phyloP scores from a whole-genome alignment of 129 eudicot genomes.

The Flaveria trinervia region DNA sequence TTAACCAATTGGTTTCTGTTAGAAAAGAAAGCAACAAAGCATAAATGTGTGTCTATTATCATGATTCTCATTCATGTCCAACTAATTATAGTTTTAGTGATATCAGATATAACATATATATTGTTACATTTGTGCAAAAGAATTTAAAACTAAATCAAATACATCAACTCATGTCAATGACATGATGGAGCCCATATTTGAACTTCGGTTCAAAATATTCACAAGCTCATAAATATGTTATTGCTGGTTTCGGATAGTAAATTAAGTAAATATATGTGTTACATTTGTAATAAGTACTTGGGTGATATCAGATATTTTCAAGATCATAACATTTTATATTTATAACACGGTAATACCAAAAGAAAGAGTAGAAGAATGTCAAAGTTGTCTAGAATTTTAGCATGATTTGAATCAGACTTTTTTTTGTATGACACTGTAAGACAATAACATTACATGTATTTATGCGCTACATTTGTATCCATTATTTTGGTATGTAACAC shows the following conservation, averaged over 20 bases:
- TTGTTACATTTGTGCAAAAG: not conserved
- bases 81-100: not conserved
- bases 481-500: too few species aligned
- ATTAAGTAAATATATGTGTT: not conserved
- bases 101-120: not conserved
- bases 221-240: not conserved
- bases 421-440: too few species aligned
- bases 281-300: not conserved
- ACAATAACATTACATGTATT: too few species aligned
- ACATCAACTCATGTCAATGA: not conserved
- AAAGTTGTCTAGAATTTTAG: not conserved
- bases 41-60: not conserved
- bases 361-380: not conserved
- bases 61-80: constrained; percentile 8
- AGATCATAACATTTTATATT: too few species aligned
- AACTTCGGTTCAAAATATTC: not conserved
- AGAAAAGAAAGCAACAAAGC: not conserved
- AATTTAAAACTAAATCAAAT: not conserved
- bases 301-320: not conserved
- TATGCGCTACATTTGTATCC: too few species aligned
- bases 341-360: too few species aligned
- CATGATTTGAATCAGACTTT: not conserved
- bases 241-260: too few species aligned
- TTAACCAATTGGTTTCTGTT: not conserved
- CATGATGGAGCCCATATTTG: not conserved